These are phyloP conservation scores for Trichothecium roseum DNA, from an alignment of 2,329 filamentous ascomycete species.

Conservation along the genomic window DNA sequence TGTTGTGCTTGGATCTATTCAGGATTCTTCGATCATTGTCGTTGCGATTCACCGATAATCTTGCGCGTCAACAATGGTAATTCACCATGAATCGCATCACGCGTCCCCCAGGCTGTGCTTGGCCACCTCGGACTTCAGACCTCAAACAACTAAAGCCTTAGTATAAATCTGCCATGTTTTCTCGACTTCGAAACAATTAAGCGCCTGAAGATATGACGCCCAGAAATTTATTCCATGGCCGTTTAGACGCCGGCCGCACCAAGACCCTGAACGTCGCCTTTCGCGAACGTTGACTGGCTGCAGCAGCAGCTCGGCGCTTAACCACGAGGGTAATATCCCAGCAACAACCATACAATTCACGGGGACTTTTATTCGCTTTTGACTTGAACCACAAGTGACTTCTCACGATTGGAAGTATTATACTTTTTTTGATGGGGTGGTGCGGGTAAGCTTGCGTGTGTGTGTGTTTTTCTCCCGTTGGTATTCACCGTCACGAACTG, in stretches of 20 bases:
- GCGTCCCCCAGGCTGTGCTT: too few relatives aligned
- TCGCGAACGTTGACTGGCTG: constrained; percentile 5
- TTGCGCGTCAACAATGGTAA: too few relatives aligned
- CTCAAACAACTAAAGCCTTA: too few relatives aligned
- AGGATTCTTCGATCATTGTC: too few relatives aligned
- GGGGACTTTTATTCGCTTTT: neutral
- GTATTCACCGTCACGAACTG: neutral
- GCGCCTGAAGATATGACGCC: neutral
- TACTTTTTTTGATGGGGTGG: constrained; percentile 3
- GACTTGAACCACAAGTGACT: neutral
- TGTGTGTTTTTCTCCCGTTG: constrained; percentile 3
- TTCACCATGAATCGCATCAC: too few relatives aligned
- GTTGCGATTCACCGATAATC: too few relatives aligned
- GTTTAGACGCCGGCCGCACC: constrained; percentile 2
- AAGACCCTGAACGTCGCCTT: neutral
- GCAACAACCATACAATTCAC: neutral
- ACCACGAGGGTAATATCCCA: neutral
- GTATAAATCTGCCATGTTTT: too few relatives aligned
- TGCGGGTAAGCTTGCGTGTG: constrained; percentile 4
- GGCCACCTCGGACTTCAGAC: too few relatives aligned
- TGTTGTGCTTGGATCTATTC: too few relatives aligned
- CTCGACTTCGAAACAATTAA: neutral
- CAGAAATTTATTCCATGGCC: neutral
- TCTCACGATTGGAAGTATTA: constrained; percentile 3
- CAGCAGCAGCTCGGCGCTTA: constrained; percentile 2